Conservation (phyloP, 257 asterid genomes). For the Fraxinus excelsior region DNA sequence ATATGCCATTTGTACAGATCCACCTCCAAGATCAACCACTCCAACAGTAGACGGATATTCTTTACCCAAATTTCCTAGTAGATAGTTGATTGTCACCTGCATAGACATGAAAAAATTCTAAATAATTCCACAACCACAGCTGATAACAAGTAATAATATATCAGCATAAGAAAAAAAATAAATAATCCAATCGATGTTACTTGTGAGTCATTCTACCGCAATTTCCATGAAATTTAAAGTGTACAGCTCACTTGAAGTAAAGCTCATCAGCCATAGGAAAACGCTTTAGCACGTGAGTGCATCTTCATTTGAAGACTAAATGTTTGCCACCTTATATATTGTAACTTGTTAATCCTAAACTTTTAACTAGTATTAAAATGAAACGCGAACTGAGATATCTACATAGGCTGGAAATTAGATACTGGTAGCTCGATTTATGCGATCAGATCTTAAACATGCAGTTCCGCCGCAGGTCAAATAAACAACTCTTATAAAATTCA, state of each 20-base stretch:
- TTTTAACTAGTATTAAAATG: neutral
- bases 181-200: neutral
- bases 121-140: conserved; percentile 18
- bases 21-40: conserved; percentile 88
- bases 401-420: neutral
- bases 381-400: neutral
- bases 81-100: conserved; percentile 76
- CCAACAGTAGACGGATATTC: conserved; percentile 57
- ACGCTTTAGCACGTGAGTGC: neutral
- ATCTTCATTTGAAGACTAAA: neutral
- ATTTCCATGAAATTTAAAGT: neutral
- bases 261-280: neutral
- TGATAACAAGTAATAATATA: conserved; percentile 5
- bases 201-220: neutral
- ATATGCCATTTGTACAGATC: conserved; percentile 85
- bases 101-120: conserved; percentile 17
- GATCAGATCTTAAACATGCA: neutral
- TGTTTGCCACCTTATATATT: neutral
- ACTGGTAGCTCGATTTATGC: neutral
- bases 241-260: neutral
- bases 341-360: neutral
- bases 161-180: neutral
- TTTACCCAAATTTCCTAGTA: conserved; percentile 71
- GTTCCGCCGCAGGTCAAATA: neutral
- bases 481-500: neutral